Evolutionary conservation across 345 rosid genomes (phyloP).

Genomic region (Euphorbia lathyris): DNA sequence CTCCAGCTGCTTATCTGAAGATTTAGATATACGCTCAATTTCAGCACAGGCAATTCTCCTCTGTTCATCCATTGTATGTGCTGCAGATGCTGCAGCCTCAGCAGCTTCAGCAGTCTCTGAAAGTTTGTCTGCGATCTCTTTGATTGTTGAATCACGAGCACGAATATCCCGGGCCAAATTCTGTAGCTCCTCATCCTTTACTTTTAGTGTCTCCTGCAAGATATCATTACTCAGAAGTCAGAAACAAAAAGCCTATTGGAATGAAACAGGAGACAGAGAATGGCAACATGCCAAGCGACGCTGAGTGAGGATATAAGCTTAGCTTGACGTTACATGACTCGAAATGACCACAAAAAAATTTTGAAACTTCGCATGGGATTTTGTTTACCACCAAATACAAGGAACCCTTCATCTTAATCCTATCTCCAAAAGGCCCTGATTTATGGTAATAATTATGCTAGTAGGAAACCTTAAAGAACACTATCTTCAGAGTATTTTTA

Average conservation of each 20-base stretch:
- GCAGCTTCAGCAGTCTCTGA: constrained; percentile 99
- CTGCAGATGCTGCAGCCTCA: constrained; percentile 94
- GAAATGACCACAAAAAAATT: not conserved
- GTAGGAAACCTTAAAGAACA: no score
- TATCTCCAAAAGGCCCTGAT: no score
- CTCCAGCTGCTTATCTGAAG: constrained; percentile 57
- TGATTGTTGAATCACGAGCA: constrained; percentile 87
- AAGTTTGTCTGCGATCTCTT: constrained; percentile 82
- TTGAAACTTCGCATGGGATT: not conserved
- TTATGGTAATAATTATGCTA: no score
- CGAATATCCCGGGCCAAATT: constrained; percentile 84
- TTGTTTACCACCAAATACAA: not conserved
- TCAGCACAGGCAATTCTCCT: constrained; percentile 72
- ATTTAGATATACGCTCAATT: constrained; percentile 65
- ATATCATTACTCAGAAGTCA: constrained; percentile 8
- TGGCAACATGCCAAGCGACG: constrained; percentile 8
- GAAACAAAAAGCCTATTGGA: constrained; percentile 14
- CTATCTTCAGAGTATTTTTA: no score
- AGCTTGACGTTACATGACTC: not conserved
- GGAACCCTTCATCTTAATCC: not conserved
- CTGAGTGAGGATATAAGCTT: not conserved
- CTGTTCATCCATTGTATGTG: constrained; percentile 89
- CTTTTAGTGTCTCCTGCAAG: constrained; percentile 85
- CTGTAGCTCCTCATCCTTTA: constrained; percentile 93
- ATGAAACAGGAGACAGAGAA: constrained; percentile 12